Percentiles rank a stretch among this genome's conserved stretches.
Evolutionary conservation across 768 basidiomycete species (phyloP).

Genomic region (Pisolithus marmoratus): DNA sequence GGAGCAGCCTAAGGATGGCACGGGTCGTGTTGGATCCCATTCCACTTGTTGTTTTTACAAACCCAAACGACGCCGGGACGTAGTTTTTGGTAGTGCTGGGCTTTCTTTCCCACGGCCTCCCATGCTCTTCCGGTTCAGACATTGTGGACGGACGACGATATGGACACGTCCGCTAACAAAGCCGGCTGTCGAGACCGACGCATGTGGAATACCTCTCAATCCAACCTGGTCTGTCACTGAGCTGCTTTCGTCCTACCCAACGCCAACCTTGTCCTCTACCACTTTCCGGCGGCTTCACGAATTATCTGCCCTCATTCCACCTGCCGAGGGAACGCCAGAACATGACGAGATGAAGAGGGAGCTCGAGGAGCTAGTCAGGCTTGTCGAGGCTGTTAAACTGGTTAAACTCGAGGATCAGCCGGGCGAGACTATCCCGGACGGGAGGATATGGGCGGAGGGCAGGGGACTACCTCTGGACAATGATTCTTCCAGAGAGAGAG

Average conservation of each 20-base stretch:
- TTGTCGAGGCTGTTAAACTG: slow-evolving; percentile 79
- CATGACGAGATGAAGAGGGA: slow-evolving; percentile 48
- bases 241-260: slow-evolving; percentile 72
- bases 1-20: slow-evolving; percentile 52
- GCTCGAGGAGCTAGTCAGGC: slow-evolving; percentile 63
- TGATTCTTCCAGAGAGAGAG: slow-evolving; percentile 6
- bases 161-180: slow-evolving; percentile 1
- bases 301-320: slow-evolving; percentile 68
- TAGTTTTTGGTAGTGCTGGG: too few relatives aligned
- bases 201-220: slow-evolving; percentile 54
- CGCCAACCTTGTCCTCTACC: slow-evolving; percentile 49
- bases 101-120: slow-evolving; percentile 6
- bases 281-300: slow-evolving; percentile 63
- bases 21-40: slow-evolving; percentile 9
- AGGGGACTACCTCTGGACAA: slow-evolving; percentile 26
- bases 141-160: not conserved
- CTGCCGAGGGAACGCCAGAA: slow-evolving; percentile 49
- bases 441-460: slow-evolving; percentile 38
- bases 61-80: too few relatives aligned
- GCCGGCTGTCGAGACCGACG: slow-evolving; percentile 37
- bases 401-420: slow-evolving; percentile 37
- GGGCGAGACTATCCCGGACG: slow-evolving; percentile 31
- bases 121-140: not conserved
- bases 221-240: slow-evolving; percentile 81
- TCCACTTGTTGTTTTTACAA: not conserved